Evolutionary conservation across 106 monocot genomes (phyloP), one percentile per base, ranked within the genome.

Genomic region (Platanthera zijinensis): DNA sequence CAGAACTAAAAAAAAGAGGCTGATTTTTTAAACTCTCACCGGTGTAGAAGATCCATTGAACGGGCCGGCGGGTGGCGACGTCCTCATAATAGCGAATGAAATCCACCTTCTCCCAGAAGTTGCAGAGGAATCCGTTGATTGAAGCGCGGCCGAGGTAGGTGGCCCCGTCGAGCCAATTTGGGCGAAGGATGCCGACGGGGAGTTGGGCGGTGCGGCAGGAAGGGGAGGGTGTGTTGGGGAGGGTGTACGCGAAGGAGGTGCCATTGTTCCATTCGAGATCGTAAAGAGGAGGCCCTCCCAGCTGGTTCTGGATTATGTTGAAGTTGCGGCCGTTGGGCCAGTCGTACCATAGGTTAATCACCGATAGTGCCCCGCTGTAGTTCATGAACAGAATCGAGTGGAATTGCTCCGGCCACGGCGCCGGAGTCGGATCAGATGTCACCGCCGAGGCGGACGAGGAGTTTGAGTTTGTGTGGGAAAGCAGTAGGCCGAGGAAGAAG

Each of bases 61-160:
- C 95, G 15, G 95, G 95, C 30, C 84, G 80, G 50, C 79, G 82
- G 81, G 88, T 90, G 57, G 51, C 83, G 5, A 88, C 86, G 39
- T 95, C 95, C 78, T 95, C 92, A 15, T 90, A 95, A 77, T 95
- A 95, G 76, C 81, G 82, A 61, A 95, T 86, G 82, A 92, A 95
- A 8, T 92, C 90, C 10, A 48, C 85, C 86, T 95, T 95, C 83
- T 82, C 74, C 95, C 95, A 95, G 9, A 82, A 86, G 17, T 95
- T 72, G 77, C 95, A 95, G 47, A 88, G 76, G 82, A 95, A 95
- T 0, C 92, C 90, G 51, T 87, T 82, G 61, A 90, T 82, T 49
- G 5, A 28, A 50, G 70, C 64, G 70, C 56, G 77, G 19, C 92
- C 95, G 10, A 95, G 83, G 62, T 92, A 95, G n/a, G 48, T 73